Evolutionary conservation across 2,329 filamentous ascomycete genomes (phyloP).

Genomic region (Aspergillus sp.): DNA sequence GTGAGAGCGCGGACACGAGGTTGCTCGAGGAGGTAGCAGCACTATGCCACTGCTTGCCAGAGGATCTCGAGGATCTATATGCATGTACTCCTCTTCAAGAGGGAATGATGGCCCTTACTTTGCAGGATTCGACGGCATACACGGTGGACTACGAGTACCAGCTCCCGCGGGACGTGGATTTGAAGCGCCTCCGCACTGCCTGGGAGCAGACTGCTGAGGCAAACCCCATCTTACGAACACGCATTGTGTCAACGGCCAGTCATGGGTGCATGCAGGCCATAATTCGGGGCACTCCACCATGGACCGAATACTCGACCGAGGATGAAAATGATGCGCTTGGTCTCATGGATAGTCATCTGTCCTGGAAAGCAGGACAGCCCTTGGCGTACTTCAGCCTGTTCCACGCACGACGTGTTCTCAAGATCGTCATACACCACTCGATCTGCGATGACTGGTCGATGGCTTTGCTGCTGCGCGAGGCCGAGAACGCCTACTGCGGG

Average conservation of each 20-base stretch:
- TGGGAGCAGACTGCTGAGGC: slow-evolving; percentile 9
- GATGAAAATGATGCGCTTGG: background rate
- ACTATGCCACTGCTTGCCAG: slow-evolving; percentile 2
- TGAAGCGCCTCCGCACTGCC: background rate
- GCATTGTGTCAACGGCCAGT: slow-evolving; percentile 8
- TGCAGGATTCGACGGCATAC: slow-evolving; percentile 10
- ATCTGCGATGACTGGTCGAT: slow-evolving; percentile 21
- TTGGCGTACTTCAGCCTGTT: slow-evolving; percentile 9
- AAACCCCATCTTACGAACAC: slow-evolving; percentile 13
- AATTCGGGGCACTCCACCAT: background rate
- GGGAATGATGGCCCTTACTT: slow-evolving; percentile 12
- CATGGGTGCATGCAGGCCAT: slow-evolving; percentile 13
- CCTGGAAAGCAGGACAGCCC: slow-evolving; percentile 6
- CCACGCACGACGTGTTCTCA: background rate
- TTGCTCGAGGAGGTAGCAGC: slow-evolving; percentile 2
- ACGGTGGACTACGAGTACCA: slow-evolving; percentile 11
- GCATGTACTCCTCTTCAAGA: slow-evolving; percentile 13
- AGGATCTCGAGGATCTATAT: slow-evolving; percentile 12
- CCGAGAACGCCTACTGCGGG: slow-evolving; percentile 11
- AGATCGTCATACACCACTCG: slow-evolving; percentile 13
- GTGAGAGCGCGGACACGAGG: too few species aligned
- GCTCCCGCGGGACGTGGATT: slow-evolving; percentile 5
- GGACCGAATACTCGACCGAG: background rate
- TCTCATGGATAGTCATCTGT: too few species aligned
- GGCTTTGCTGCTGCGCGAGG: slow-evolving; percentile 12